These are phyloP conservation scores for Phalaenopsis aphrodite DNA, from an alignment of 106 monocot genomes.

Conservation along the genomic window DNA sequence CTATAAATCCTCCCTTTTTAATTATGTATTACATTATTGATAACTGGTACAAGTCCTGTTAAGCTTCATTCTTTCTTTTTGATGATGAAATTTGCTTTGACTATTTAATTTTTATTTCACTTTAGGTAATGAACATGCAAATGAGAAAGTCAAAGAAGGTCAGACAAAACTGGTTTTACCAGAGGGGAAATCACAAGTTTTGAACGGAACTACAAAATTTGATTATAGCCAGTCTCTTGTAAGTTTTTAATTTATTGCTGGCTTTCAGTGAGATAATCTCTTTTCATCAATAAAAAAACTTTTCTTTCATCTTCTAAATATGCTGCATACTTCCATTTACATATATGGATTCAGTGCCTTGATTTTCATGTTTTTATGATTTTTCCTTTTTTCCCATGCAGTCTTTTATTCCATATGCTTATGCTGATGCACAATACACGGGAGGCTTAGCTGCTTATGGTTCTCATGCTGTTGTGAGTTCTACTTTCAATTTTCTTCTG, in stretches of 20 bases:
- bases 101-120: not conserved
- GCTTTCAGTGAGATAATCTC: too few species aligned
- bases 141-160: slow-evolving; percentile 22
- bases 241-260: slow-evolving; percentile 17
- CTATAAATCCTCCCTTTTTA: not conserved
- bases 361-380: slow-evolving; percentile 4
- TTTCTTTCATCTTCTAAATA: too few species aligned
- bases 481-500: not conserved
- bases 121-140: slow-evolving; percentile 23
- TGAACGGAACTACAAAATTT: slow-evolving; percentile 25
- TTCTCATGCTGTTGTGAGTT: slow-evolving; percentile 45
- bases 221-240: slow-evolving; percentile 60
- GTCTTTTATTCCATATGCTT: slow-evolving; percentile 45
- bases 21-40: too few species aligned
- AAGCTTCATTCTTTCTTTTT: not conserved
- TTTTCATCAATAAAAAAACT: too few species aligned
- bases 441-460: slow-evolving; percentile 46
- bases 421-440: slow-evolving; percentile 36
- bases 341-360: not conserved
- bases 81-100: not conserved
- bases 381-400: slow-evolving; percentile 8
- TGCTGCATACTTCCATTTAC: too few species aligned
- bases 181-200: slow-evolving; percentile 34
- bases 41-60: not conserved
- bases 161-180: slow-evolving; percentile 24